Evolutionary conservation across 768 basidiomycete species (phyloP).

Genomic region (Xerocomus potaroensis): DNA sequence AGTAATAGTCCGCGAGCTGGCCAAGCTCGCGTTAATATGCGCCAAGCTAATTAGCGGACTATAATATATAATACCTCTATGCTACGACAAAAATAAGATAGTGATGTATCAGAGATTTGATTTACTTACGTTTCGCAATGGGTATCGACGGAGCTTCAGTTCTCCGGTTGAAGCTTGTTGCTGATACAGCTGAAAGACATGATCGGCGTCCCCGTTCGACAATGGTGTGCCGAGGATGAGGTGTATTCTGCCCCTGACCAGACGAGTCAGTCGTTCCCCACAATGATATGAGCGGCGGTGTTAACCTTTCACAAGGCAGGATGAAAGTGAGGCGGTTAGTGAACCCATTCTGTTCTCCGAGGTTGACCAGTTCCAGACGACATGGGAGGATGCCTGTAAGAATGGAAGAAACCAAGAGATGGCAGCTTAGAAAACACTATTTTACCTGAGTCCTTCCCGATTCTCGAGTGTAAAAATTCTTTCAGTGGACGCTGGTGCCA

Average conservation of each 20-base stretch:
- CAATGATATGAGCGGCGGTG: background rate
- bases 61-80: slow-evolving; percentile 55
- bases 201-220: slow-evolving; percentile 43
- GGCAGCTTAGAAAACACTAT: background rate
- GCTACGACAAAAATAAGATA: slow-evolving; percentile 38
- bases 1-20: slow-evolving; percentile 65
- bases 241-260: slow-evolving; percentile 55
- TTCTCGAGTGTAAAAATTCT: slow-evolving; percentile 26
- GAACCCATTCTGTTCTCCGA: slow-evolving; percentile 21
- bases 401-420: background rate
- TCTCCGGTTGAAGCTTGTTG: slow-evolving; percentile 51
- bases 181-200: slow-evolving; percentile 65
- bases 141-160: slow-evolving; percentile 67
- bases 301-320: slow-evolving; percentile 46
- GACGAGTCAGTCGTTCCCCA: background rate
- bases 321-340: slow-evolving; percentile 44
- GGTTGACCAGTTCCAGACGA: slow-evolving; percentile 14
- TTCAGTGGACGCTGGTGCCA: slow-evolving; percentile 30
- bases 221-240: slow-evolving; percentile 41
- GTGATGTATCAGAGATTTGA: background rate
- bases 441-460: slow-evolving; percentile 29
- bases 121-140: slow-evolving; percentile 52
- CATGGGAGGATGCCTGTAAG: slow-evolving; percentile 17
- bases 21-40: slow-evolving; percentile 7
- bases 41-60: background rate